Base-by-base conservation (phyloP, 73 alveolate genomes). In the Tetrahymena elliotti region DNA sequence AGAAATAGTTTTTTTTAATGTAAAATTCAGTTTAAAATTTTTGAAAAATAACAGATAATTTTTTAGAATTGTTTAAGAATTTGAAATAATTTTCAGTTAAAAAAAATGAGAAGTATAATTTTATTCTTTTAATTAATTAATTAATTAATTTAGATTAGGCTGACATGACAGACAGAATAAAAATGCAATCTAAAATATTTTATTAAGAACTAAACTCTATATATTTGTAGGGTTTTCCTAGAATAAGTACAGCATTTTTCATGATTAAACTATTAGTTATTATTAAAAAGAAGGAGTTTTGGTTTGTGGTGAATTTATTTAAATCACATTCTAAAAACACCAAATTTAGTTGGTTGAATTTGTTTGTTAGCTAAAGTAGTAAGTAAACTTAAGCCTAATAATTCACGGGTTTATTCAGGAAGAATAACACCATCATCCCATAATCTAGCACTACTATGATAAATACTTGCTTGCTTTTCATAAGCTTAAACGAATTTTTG, bases 351-450 rank as follows among this genome's bases (percentile, higher is more conserved):
- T 24, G 95, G 96, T 36, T 96, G 94, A 47, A 94, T 95, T 35
- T 94, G 31, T 88, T 39, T 94, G 16, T 93, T 93, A 47, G 96
- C 95, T 33, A 97, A 95, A 84, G 99, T 94, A 10, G 99, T 82
- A 33, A 92, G 68, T 47, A 97, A 93, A 68, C 97, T 94, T 97
- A 98, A 94, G 24, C 99, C 99, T 35, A 98, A 93, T 5, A 97
- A 95, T 93, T 97, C 93, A 94, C 99, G 96, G 2, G 98, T 92
- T 47, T 97, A 97, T 15, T 95, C 84, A 39, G 99, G 98, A 92
- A 95, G 98, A 93, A 98, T 96, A 83, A 98, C 97, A 27, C 99
- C 99, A 84, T 98, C 99, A 96, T 98, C 99, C 99, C 99, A 98
- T 33, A 98, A 97, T 53, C 99, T 97, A 33, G 99, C 99, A 39